Base-by-base conservation (phyloP, 352 stramenopile genomes). In the Thalassiosira mediterranea region DNA sequence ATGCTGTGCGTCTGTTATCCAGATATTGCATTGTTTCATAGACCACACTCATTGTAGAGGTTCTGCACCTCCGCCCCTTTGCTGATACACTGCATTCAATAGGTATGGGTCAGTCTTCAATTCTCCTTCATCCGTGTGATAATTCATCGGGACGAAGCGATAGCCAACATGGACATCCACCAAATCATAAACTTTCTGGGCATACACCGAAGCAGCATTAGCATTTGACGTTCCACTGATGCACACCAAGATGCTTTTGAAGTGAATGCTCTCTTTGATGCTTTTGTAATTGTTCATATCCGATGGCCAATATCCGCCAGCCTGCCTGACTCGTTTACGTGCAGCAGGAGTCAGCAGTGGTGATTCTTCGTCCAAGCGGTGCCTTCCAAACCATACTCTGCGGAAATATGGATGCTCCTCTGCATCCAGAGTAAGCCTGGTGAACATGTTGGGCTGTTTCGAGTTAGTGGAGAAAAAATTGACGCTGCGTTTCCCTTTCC, bases 321-420 rank as follows among this genome's bases (percentile, higher is more conserved):
- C 83, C 13, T 73, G 7, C 49, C 74, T 80, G 28, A 90, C 67
- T 32, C 48, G 48, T 48, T 70, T 61, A 19, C 66, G 63, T 7
- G 70, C 81, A 28, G 76, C 44, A 49, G 69, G 4, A 15, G 72
- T 82, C 3, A 92, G 54, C 4, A 92, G 42, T 31, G 81, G 83
- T 17, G 81, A 90, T 51, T 84, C 69, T 57, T 83, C 72, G 69
- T 92, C 79, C 13, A 92, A 51, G 19, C 61, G 42, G 61, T 90
- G 83, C 21, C 74, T 68, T 13, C 78, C 64, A 23, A 69, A 80
- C 87, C 87, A 92, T 1, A 89, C 70, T 21, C 81, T 61, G 47
- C 83, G 60, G 42, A 92, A 92, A 56, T 86, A 90, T 21, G 86
- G 86, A 74, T 92, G 83, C 25, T 84, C 78, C 3, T 72, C 32